Percentiles rank a stretch among this genome's conserved stretches.
Conservation (phyloP, 2,329 filamentous ascomycete species). For the Blumeria graminis region DNA sequence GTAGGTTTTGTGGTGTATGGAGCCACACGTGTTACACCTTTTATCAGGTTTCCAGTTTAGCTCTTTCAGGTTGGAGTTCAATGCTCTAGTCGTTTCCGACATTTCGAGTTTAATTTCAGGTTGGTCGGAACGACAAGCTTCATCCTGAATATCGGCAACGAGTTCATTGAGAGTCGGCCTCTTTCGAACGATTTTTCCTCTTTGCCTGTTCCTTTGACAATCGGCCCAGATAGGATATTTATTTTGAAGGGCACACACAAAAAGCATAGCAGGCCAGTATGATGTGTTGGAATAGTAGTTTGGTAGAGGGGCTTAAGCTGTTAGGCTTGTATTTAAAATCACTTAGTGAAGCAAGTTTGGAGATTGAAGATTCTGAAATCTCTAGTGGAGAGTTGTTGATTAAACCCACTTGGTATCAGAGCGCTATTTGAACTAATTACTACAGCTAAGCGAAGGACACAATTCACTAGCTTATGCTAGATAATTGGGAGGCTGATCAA, state of each 20-base stretch:
- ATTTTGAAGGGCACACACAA: neutral
- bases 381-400: no score
- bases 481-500: no score
- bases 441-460: no score
- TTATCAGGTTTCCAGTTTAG: neutral
- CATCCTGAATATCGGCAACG: neutral
- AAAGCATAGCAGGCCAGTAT: constrained; percentile 1
- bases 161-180: neutral
- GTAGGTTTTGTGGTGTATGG: neutral
- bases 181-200: neutral
- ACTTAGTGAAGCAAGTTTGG: no score
- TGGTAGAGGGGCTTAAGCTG: no score
- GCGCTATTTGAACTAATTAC: no score
- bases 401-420: no score
- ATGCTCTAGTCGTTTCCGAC: neutral
- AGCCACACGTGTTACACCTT: neutral
- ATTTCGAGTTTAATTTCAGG: neutral
- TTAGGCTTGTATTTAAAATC: no score
- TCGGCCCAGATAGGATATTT: neutral
- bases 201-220: neutral
- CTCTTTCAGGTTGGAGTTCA: neutral
- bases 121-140: neutral
- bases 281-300: no score
- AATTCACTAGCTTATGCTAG: no score
- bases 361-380: no score